Evolutionary conservation across 768 basidiomycete genomes (phyloP), one percentile per base, ranked within the genome.

Genomic region (Hirschioporus abietinus): DNA sequence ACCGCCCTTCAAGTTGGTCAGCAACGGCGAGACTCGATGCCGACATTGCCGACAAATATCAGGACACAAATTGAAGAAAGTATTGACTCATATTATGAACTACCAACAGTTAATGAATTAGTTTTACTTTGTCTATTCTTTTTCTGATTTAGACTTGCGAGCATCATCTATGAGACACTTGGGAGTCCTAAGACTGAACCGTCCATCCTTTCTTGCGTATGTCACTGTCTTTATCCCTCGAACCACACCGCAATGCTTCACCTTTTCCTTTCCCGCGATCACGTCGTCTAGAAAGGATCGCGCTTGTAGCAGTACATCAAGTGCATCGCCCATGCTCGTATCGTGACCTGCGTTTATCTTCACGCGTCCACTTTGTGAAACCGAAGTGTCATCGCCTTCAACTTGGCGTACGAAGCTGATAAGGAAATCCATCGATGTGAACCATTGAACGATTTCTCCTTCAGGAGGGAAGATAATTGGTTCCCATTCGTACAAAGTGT

Each of bases 401-500:
- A 74, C 71, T 57, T 71, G 68, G 65, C 70, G 66, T 20, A 85
- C 81, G 60, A 86, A 78, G 15, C 71, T 68, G n/a, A 82, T 75
- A 63, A 87, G 74, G 34, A 68, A 71, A 52, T 83, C 77, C 35
- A 87, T 74, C 26, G 80, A 80, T 1, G 70, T 67, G 42, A 86
- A 76, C 86, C 86, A 87, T 1, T 72, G 72, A 8, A 78, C 73
- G 58, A 87, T 82, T n/a, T 84, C 82, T 26, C 84, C 86, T 71
- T 84, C 81, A 35, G 74, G 77, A 0, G 85, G 80, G 71, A 87
- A 86, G 70, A 86, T 83, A 71, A 86, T 86, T 6, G 77, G 80
- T 36, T 81, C 84, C 65, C 79, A 73, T 69, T 87, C 85, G 68
- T 87, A 86, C 58, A 85, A 74, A 60, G 83, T 81, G 67, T 87